Conservation (phyloP, 1,284 basidiomycete species). For the Austroboletus sp. region DNA sequence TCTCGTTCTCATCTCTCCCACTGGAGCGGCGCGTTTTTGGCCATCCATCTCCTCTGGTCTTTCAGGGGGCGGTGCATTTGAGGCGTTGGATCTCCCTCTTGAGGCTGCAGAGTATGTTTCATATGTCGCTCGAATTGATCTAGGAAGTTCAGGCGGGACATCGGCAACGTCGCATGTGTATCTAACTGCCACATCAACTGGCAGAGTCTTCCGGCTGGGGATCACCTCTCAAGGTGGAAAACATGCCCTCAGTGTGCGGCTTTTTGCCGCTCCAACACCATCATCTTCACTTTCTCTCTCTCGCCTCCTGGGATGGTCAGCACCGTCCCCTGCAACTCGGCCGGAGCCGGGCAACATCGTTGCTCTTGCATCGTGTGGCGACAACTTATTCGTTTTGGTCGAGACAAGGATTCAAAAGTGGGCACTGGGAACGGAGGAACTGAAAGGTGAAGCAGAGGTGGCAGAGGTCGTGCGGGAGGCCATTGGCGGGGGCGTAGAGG, state of each 20-base stretch:
- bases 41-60: conserved; percentile 73
- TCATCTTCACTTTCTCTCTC: conserved; percentile 45
- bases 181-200: conserved; percentile 59
- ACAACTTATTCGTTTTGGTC: conserved; percentile 57
- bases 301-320: conserved; percentile 53
- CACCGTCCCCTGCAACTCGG: conserved; percentile 19
- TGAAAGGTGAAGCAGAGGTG: conserved; percentile 51
- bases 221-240: conserved; percentile 63
- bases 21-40: conserved; percentile 69
- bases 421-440: conserved; percentile 56
- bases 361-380: conserved; percentile 41
- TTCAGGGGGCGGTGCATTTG: conserved; percentile 69
- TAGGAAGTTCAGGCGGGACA: conserved; percentile 33
- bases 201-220: conserved; percentile 57
- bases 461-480: conserved; percentile 39
- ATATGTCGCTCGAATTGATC: conserved; percentile 57
- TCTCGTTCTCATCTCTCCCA: conserved; percentile 59
- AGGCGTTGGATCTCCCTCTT: conserved; percentile 47
- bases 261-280: conserved; percentile 53
- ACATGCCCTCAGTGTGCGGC: conserved; percentile 49
- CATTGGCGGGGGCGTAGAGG: conserved; percentile 40
- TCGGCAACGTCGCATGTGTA: conserved; percentile 32
- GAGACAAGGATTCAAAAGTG: conserved; percentile 64
- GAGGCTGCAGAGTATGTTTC: conserved; percentile 43
- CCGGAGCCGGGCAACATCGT: conserved; percentile 53